Base-by-base conservation (phyloP, 139 green algal species). In the Nannochloris sp. region DNA sequence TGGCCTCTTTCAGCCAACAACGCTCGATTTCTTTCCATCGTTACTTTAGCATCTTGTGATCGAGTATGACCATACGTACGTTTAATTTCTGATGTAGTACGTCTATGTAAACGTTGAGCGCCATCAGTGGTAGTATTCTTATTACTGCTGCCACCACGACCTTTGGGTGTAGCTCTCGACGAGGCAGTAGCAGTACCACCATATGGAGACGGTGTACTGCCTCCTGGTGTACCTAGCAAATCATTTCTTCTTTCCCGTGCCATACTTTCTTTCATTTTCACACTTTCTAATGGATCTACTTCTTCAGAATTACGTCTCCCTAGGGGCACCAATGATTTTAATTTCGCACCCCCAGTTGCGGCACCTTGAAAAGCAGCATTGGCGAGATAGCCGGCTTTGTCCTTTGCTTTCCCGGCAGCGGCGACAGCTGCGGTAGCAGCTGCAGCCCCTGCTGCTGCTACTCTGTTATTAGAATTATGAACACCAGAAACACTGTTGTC, bases 1-100 rank as follows among this genome's bases (percentile, higher is more conserved):
- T 81, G 68, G 2, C 78, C 78, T 4, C 78, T 64, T 67, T 85
- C 71, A 12, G 29, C 62, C 47, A 85, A 60, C 39, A 47, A 38
- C n/a, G 39, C 23, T 25, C 62, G 58, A 37, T 81, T 83, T 44
- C 76, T 45, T 45, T 72, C 76, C 66, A 77, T 74, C 4, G 70
- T 48, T n/a, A 34, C 54, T 15, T 71, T 23, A 13, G 59, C 51
- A 38, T 58, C 23, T 5, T 27, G 37, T 37, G 33, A 15, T 48
- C 25, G 8, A 48, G 44, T 4, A 19, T 72, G 66, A 9, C 77
- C 75, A 30, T 84, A 84, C 13, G 67, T 60, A 4, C 61, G 51
- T 34, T 75, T 73, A 29, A 84, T 73, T 14, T 69, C 70, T 9
- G 59, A 70, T 4, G 75, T 63, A 4, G 65, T 77, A 36, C 77